A percentile compares a stretch with the other conserved stretches of the same genome.
Conservation (phyloP, 1,284 basidiomycete species). For the Marasmius fiardii region DNA sequence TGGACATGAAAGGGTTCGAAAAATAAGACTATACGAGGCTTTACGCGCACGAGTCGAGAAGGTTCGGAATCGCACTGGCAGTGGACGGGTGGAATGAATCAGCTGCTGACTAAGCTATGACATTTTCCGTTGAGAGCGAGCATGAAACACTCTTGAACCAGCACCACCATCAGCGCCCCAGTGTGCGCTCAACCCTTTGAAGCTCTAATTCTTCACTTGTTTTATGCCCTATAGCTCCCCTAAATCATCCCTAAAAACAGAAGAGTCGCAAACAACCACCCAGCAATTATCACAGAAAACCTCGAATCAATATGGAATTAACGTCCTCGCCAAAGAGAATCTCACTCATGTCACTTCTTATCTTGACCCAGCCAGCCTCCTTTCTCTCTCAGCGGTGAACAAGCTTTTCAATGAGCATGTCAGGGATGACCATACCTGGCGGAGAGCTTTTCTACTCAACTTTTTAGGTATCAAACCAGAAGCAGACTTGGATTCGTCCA, state of each 20-base stretch:
- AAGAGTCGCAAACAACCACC: conserved; percentile 24
- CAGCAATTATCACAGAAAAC: conserved; percentile 17
- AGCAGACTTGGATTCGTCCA: conserved; percentile 40
- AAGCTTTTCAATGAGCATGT: conserved; percentile 59
- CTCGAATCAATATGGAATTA: conserved; percentile 57
- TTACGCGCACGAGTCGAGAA: too few relatives aligned
- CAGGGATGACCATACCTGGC: conserved; percentile 81
- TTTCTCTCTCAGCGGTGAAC: conserved; percentile 56
- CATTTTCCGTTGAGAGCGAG: background rate
- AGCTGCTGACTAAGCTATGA: background rate
- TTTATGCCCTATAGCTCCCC: conserved; percentile 56
- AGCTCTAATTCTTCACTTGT: conserved; percentile 23
- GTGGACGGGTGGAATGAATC: too few relatives aligned
- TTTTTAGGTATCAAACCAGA: conserved; percentile 68
- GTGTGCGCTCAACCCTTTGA: conserved; percentile 12
- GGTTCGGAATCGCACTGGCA: too few relatives aligned
- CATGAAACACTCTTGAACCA: background rate
- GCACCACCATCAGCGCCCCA: conserved; percentile 6
- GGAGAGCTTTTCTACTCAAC: conserved; percentile 72
- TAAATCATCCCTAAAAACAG: conserved; percentile 24
- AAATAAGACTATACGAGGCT: too few relatives aligned
- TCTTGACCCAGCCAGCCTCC: conserved; percentile 64
- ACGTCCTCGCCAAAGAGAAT: conserved; percentile 63
- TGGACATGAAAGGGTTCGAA: too few relatives aligned
- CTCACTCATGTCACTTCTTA: conserved; percentile 79